Conservation (phyloP, 139 green algal species). For the Micractinium conductrix region DNA sequence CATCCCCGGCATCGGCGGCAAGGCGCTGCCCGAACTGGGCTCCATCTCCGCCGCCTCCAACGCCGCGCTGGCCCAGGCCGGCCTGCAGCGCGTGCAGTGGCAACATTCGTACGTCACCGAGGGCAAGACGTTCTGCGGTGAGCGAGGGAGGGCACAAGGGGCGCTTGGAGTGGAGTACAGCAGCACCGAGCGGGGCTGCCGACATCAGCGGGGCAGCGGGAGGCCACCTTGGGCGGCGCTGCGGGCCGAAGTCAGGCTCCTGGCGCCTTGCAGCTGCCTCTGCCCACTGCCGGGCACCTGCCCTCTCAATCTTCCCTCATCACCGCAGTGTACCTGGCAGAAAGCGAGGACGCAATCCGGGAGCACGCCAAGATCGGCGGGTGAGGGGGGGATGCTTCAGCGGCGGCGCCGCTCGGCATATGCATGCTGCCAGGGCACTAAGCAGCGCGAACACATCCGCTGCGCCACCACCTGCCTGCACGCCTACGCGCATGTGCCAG, state of each 20-base stretch:
- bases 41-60: not conserved
- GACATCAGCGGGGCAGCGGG: no score
- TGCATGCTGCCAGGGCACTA: not conserved
- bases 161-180: no score
- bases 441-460: no score
- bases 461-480: no score
- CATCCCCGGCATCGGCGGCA: not conserved
- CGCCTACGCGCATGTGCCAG: not conserved
- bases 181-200: no score
- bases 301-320: no score
- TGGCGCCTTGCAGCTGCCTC: no score
- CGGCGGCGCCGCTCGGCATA: not conserved
- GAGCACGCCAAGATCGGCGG: constrained; percentile 17
- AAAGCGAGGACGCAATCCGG: not conserved
- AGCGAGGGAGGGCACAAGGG: not conserved
- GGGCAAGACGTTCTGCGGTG: constrained; percentile 23
- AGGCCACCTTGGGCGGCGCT: no score
- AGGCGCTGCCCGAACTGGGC: constrained; percentile 1
- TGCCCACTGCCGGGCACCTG: no score
- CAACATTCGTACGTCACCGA: constrained; percentile 13
- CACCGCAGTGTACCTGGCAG: constrained; percentile 11
- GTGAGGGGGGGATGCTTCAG: not conserved
- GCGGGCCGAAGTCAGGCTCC: no score
- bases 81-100: constrained; percentile 14
- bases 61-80: not conserved